Evolutionary conservation across 768 basidiomycete genomes (phyloP), one percentile per base, ranked within the genome.

Genomic region (Amyloporia xantha): DNA sequence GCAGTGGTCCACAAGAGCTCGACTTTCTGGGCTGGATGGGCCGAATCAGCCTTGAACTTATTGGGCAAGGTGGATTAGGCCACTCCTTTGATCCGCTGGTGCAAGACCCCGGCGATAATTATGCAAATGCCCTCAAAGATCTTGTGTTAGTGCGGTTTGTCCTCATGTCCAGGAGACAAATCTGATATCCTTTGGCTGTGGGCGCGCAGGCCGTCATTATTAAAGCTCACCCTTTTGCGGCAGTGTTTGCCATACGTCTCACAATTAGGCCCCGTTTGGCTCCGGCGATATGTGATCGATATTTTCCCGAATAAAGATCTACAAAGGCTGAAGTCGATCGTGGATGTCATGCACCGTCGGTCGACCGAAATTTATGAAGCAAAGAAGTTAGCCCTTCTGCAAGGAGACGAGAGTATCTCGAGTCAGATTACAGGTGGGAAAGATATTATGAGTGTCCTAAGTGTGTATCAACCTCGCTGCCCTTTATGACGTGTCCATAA

Each of bases 41-140:
- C 11, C 56, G 49, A 33, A 46, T 33, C 33, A 53, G 49, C 10
- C 51, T 52, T 25, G 58, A 49, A 41, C 44, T 47, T 30, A 53
- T 56, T 15, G 58, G 58, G 2, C 54, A 59, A 48, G 58, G 52
- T 13, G 58, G 60, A 1, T 45, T 59, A 2, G 60, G 58, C 0
- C 51, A 53, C 33, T 55, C 54, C 5, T 57, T 61, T 25, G 53
- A 61, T 26, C 49, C 56, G 11, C 27, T 59, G 19, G 48, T 40
- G 2, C 44, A 46, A 11, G 53, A 54, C 40, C 37, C 43, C 7
- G 23, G 33, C 17, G 51, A 61, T 45, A 33, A 43, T 2, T 59
- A 48, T 24, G 54, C 40, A 19, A 50, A 53, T 37, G 56, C 54
- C 3, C 33, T 61, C 11, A 59, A 57, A 36, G 47, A 26, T 2